Percentiles rank a stretch among this genome's conserved stretches.
Evolutionary conservation across 2,329 filamentous ascomycete genomes (phyloP).

Genomic region (Curvularia sp.): DNA sequence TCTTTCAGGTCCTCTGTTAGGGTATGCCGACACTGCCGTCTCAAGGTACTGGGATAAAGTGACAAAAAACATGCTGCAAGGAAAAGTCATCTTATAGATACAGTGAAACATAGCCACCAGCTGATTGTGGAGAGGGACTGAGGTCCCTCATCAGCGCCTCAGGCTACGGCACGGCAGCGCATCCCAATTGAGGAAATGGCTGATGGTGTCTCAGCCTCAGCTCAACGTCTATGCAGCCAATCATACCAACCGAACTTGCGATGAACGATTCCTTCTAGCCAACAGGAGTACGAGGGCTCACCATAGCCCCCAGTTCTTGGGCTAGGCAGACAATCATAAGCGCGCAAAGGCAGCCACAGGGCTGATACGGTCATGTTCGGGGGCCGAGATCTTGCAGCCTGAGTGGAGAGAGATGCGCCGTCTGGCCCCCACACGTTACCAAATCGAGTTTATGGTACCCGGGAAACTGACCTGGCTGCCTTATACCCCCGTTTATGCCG

Average conservation of each 20-base stretch:
- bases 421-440: constrained; percentile 22
- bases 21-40: neutral
- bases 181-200: constrained; percentile 30
- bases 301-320: constrained; percentile 4
- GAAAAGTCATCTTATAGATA: constrained; percentile 12
- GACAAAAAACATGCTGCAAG: neutral
- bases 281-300: neutral
- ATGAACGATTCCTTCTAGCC: constrained; percentile 7
- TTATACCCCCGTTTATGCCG: neutral
- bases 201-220: constrained; percentile 31
- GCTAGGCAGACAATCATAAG: constrained; percentile 11
- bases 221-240: constrained; percentile 15
- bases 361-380: constrained; percentile 15
- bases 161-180: constrained; percentile 16
- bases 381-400: neutral
- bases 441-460: constrained; percentile 10
- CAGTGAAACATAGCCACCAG: constrained; percentile 6
- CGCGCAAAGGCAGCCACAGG: constrained; percentile 1
- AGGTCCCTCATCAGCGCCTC: constrained; percentile 3
- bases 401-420: constrained; percentile 11
- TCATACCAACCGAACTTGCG: constrained; percentile 3
- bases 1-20: neutral
- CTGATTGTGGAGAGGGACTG: constrained; percentile 10
- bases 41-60: neutral
- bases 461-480: constrained; percentile 6